A percentile compares a stretch with the other conserved stretches of the same genome.
Evolutionary conservation across 2,329 filamentous ascomycete genomes (phyloP).

Genomic region (Aspergillus sp.): DNA sequence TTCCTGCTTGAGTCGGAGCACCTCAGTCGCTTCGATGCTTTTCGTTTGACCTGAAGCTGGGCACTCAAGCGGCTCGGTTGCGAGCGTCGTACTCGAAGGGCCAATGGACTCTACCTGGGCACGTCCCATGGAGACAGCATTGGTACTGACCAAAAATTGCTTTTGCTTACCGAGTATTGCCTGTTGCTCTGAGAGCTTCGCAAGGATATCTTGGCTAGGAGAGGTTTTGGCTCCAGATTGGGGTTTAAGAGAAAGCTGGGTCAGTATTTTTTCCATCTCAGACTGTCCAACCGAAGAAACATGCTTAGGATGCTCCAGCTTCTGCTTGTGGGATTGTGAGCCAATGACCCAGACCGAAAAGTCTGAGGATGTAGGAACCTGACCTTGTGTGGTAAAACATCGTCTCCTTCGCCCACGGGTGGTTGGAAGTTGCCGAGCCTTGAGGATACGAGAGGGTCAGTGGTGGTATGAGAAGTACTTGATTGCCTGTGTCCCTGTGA

Average conservation of each 20-base stretch:
- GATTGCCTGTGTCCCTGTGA: constrained; percentile 20
- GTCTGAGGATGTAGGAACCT: constrained; percentile 6
- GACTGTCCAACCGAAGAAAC: constrained; percentile 24
- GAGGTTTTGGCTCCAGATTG: constrained; percentile 10
- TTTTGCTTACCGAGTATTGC: constrained; percentile 54
- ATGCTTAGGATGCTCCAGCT: constrained; percentile 35
- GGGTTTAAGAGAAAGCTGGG: constrained; percentile 35
- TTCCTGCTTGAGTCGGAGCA: constrained; percentile 52
- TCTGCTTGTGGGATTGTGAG: constrained; percentile 42
- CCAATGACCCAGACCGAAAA: background rate
- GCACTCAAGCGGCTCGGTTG: constrained; percentile 8
- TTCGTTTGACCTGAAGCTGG: constrained; percentile 6
- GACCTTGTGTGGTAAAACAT: constrained; percentile 33
- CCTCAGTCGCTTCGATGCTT: constrained; percentile 39
- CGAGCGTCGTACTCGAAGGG: constrained; percentile 11
- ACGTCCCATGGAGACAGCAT: constrained; percentile 3
- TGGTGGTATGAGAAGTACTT: constrained; percentile 17
- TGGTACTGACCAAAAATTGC: constrained; percentile 37
- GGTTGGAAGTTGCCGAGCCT: constrained; percentile 29
- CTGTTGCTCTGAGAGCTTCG: constrained; percentile 68
- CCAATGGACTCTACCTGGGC: constrained; percentile 15
- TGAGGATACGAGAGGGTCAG: constrained; percentile 27
- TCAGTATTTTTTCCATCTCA: constrained; percentile 58
- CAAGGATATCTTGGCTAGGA: constrained; percentile 44
- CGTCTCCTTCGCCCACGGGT: constrained; percentile 15